Base-by-base conservation (phyloP, 1,139 yeast species). In the Maudiozyma humilis region DNA sequence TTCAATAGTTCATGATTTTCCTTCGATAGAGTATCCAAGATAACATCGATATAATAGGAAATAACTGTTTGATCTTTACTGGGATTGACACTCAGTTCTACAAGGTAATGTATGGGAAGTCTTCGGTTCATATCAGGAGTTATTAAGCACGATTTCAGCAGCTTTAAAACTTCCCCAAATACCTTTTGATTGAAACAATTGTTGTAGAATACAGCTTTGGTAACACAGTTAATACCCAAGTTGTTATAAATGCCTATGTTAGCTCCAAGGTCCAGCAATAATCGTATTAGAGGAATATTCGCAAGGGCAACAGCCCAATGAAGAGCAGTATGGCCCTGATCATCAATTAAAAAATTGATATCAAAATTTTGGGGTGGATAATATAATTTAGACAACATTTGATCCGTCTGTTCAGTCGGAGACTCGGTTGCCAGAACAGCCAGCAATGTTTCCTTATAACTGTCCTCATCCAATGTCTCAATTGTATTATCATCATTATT, bases 241-340 rank as follows among this genome's bases (percentile, higher is more conserved):
- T 74, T 69, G 59, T 88, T 91, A 17, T 83, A 79, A 12, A 78
- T 79, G 36, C 82, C 65, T 4, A 89, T 82, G 57, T 85, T 82
- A 2, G 95, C 95, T 6, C 91, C 88, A 23, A 60, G 46, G 20
- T 39, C 27, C 15, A 75, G 63, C 20, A 91, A 65, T 17, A 86
- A 67, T 52, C 82, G 85, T 42, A 88, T 78, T 61, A 89, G 73
- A 36, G 76, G 76, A 44, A 79, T 67, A 53, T 84, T 81, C 7
- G 96, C 96, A 71, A 91, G 82, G 0, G 97, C 88, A 10, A 95
- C 79, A 0, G 97, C 96, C 98, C 98, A 91, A 62, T 91, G 97
- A 51, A 91, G 73, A 0, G 96, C 88, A 0, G 96, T 85, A 56
- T 91, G 96, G 0, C 96, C 96, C 63, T 91, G 97, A 53, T 86